Percentiles rank a stretch among this genome's conserved stretches.
Conservation (phyloP, 1,284 basidiomycete species). For the Ganoderma lingzhi region DNA sequence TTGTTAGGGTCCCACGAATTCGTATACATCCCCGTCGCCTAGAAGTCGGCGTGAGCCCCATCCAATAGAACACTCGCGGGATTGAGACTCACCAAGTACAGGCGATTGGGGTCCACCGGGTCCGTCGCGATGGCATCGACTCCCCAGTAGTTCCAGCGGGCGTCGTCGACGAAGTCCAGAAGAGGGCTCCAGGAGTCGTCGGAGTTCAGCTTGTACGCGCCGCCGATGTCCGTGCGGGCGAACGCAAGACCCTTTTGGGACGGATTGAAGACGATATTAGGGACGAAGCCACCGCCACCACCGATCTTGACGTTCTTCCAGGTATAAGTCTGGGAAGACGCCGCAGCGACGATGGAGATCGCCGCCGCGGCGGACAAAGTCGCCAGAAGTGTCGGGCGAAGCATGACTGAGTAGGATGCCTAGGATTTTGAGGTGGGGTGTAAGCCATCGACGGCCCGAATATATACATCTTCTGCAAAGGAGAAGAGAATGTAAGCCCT, state of each 20-base stretch:
- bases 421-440: slow-evolving; percentile 11
- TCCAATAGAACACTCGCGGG: neutral
- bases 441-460: neutral
- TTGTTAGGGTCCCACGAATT: slow-evolving; percentile 73
- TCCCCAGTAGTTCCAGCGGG: slow-evolving; percentile 71
- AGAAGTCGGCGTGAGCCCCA: neutral
- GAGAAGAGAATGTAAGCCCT: slow-evolving; percentile 7
- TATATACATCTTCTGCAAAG: slow-evolving; percentile 19
- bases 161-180: slow-evolving; percentile 64
- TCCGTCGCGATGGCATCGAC: slow-evolving; percentile 71
- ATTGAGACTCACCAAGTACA: slow-evolving; percentile 54
- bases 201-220: slow-evolving; percentile 67
- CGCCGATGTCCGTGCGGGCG: slow-evolving; percentile 73
- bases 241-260: slow-evolving; percentile 64
- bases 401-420: slow-evolving; percentile 21
- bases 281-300: slow-evolving; percentile 58
- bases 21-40: slow-evolving; percentile 73
- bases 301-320: slow-evolving; percentile 73
- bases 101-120: slow-evolving; percentile 60
- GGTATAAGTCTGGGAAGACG: slow-evolving; percentile 58
- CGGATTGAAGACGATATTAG: slow-evolving; percentile 70
- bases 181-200: slow-evolving; percentile 69
- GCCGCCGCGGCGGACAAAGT: slow-evolving; percentile 25
- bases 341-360: slow-evolving; percentile 45
- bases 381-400: slow-evolving; percentile 25